These are phyloP conservation scores for Boletus pseudopeckii DNA, from an alignment of 768 basidiomycete species.

Conservation along the genomic window DNA sequence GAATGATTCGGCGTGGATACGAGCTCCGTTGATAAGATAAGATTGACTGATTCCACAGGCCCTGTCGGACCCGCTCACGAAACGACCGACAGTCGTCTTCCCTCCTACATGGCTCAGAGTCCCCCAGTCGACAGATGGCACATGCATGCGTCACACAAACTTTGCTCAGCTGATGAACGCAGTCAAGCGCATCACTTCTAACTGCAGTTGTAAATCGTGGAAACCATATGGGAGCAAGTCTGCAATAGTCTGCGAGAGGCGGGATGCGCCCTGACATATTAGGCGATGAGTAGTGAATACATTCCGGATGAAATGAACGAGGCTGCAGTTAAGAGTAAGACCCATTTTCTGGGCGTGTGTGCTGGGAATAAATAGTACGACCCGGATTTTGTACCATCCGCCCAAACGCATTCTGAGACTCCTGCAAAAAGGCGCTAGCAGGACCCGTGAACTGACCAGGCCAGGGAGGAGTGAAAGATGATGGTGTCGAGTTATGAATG, in stretches of 20 bases:
- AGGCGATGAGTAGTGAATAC: slow-evolving; percentile 21
- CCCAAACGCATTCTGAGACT: slow-evolving; percentile 39
- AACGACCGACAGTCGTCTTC: background rate
- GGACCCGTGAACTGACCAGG: slow-evolving; percentile 46
- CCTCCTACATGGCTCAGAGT: background rate
- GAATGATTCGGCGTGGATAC: background rate
- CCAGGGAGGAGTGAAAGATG: slow-evolving; percentile 26
- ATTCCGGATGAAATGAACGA: slow-evolving; percentile 12
- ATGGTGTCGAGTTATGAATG: slow-evolving; percentile 16
- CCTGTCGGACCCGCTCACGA: background rate
- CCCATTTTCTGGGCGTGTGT: slow-evolving; percentile 35
- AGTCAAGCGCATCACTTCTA: background rate
- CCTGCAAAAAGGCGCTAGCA: slow-evolving; percentile 48
- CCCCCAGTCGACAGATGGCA: background rate
- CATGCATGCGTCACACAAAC: background rate
- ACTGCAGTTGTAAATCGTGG: background rate
- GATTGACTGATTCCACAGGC: background rate
- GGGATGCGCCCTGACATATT: slow-evolving; percentile 10
- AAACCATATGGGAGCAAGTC: background rate
- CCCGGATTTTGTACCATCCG: slow-evolving; percentile 47
- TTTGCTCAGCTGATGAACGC: background rate
- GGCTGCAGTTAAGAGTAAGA: slow-evolving; percentile 22
- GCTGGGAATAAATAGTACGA: slow-evolving; percentile 63
- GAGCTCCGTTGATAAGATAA: slow-evolving; percentile 17
- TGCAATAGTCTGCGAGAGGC: background rate